Evolutionary conservation across 352 stramenopile species (phyloP).

Genomic region (Globisporangium takayamanum): DNA sequence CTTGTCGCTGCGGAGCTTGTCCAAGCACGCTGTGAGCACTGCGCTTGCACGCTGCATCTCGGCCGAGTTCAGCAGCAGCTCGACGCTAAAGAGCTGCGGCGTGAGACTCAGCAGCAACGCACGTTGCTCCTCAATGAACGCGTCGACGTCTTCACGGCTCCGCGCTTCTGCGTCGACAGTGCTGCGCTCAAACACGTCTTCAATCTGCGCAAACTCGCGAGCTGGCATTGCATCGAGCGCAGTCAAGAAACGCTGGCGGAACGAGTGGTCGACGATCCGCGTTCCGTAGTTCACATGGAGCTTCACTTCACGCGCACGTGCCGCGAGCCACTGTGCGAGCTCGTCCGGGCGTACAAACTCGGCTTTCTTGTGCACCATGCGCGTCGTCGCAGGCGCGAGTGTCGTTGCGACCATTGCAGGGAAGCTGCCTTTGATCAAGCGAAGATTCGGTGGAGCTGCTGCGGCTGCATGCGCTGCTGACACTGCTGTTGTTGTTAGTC

Average conservation of each 20-base stretch:
- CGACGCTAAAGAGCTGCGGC: conserved; percentile 27
- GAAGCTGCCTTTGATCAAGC: conserved; percentile 34
- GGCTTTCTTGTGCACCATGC: not conserved
- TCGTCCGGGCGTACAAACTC: conserved; percentile 14
- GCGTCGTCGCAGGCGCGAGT: conserved; percentile 22
- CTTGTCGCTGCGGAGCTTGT: conserved; percentile 11
- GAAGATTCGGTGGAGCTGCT: not conserved
- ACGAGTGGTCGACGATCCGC: not conserved
- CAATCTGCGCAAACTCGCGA: conserved; percentile 17
- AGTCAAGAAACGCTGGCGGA: conserved; percentile 15
- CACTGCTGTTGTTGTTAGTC: not conserved
- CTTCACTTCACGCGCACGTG: conserved; percentile 16
- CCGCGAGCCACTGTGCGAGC: conserved; percentile 21
- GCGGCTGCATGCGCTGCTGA: not conserved
- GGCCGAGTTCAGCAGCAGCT: conserved; percentile 16
- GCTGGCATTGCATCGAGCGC: conserved; percentile 17
- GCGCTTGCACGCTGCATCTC: not conserved
- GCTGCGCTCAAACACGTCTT: conserved; percentile 19
- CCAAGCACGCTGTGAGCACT: conserved; percentile 3
- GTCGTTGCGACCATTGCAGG: conserved; percentile 22
- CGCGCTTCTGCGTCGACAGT: conserved; percentile 10
- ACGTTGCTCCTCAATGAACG: conserved; percentile 20
- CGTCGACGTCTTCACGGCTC: conserved; percentile 16
- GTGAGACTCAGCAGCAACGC: conserved; percentile 11
- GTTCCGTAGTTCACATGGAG: conserved; percentile 10